Evolutionary conservation across 169 alveolate genomes (phyloP), one percentile per base, ranked within the genome.

Genomic region (Plasmodium gonderi): DNA sequence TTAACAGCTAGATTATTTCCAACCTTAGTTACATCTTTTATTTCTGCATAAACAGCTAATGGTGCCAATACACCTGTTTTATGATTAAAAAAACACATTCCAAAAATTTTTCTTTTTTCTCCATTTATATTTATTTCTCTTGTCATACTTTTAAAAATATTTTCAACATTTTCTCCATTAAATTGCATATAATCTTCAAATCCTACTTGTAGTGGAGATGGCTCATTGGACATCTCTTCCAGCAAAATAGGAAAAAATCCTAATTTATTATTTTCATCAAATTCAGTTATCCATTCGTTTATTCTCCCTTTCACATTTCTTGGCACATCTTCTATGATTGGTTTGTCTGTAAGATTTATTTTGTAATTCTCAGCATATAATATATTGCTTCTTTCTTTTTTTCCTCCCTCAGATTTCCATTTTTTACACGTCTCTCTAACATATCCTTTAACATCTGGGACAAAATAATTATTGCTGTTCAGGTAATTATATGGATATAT

Each of bases 11-110:
- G 72, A 76, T 89, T 92, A 6, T 85, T 92, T 11, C 93, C 91
- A 4, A 95, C 95, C 77, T 95, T 92, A 14, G 93, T 87, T 65
- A 90, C 90, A 36, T 94, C 94, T 14, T 94, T 60, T 6, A 95
- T 92, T 76, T 94, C 96, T 33, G 96, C 97, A 91, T 95, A 95
- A 6, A 95, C 96, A 6, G 96, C 97, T 67, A 95, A 80, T 8
- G 97, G 97, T 1, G 97, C 97, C 90, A 95, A 64, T n/a, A 93
- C 96, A 40, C 96, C 96, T 20, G 96, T 91, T 74, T 91, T 77
- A 36, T 95, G 96, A 85, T 94, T 95, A 60, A 95, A 83, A 49
- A 95, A 95, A 76, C 97, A 95, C 96, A 95, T 87, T 6, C 97
- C 97, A 90, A 77, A 95, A 14, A 94, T 91, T 94, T 90, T 93